phyloP scores from a whole-genome alignment of 352 stramenopile genomes.

The Pythium myriotylum region DNA sequence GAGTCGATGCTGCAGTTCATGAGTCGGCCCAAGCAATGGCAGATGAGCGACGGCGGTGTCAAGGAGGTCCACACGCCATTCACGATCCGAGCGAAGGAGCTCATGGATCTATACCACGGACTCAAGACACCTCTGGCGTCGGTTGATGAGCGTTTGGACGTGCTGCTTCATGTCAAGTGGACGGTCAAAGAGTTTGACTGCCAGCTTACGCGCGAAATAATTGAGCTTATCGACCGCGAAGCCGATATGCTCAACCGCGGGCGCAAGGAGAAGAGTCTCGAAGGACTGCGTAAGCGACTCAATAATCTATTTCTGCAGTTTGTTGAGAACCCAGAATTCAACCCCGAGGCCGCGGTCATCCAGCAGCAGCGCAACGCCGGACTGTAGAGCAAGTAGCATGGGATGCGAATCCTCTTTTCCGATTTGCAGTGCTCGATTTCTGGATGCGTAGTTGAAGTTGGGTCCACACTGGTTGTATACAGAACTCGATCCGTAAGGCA shows the following conservation, averaged over 20 bases:
- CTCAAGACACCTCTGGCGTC: conserved; percentile 55
- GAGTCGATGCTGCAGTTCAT: conserved; percentile 90
- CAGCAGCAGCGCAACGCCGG: conserved; percentile 12
- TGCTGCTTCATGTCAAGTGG: conserved; percentile 94
- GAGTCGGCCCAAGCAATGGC: conserved; percentile 90
- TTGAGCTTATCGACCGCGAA: conserved; percentile 93
- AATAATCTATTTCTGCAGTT: conserved; percentile 92
- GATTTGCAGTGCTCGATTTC: no score
- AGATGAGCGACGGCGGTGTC: conserved; percentile 89
- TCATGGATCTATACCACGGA: conserved; percentile 87
- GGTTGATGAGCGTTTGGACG: conserved; percentile 88
- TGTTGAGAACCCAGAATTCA: conserved; percentile 93
- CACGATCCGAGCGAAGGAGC: conserved; percentile 86
- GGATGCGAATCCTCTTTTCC: no score
- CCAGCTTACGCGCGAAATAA: conserved; percentile 85
- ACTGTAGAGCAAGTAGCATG: no score
- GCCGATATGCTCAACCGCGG: conserved; percentile 92
- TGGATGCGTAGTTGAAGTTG: no score
- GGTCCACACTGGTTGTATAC: no score
- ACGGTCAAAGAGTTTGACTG: conserved; percentile 93
- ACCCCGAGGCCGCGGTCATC: conserved; percentile 79
- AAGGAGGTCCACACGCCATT: conserved; percentile 91
- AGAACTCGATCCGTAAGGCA: no score
- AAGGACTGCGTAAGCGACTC: conserved; percentile 85
- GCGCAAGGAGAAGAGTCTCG: conserved; percentile 74